These are phyloP conservation scores for Rhynchospora breviuscula DNA, from an alignment of 176 grass and related monocot genomes.

Conservation along the genomic window DNA sequence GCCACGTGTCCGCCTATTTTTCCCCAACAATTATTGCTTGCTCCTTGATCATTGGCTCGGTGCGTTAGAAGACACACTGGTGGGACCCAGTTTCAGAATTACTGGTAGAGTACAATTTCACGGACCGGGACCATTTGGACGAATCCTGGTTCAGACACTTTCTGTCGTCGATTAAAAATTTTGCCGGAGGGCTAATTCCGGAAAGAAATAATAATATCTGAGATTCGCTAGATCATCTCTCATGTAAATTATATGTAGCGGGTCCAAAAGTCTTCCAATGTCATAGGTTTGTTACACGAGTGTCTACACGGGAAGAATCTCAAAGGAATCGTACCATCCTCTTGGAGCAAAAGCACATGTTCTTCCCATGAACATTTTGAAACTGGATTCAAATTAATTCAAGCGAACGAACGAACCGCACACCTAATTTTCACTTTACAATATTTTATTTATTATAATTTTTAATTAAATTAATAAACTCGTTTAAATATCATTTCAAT, in stretches of 20 bases:
- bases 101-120: not conserved
- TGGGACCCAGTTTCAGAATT: not conserved
- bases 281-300: not conserved
- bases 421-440: constrained; percentile 12
- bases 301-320: not conserved
- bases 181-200: not conserved
- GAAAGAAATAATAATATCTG: not conserved
- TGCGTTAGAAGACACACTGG: too few relatives aligned
- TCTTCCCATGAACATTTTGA: not conserved
- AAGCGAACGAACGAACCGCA: not conserved
- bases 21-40: not conserved
- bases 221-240: not conserved
- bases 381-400: constrained; percentile 27
- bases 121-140: not conserved
- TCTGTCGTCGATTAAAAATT: not conserved
- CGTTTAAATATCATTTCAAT: constrained; percentile 21
- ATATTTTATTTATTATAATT: not conserved
- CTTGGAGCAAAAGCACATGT: not conserved
- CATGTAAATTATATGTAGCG: not conserved
- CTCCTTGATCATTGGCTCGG: not conserved
- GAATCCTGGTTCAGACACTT: not conserved
- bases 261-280: not conserved
- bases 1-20: constrained; percentile 4
- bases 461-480: not conserved
- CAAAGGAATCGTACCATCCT: not conserved